Base-by-base conservation (phyloP, 1,139 yeast species). In the Saccharomycopsis crataegensis region DNA sequence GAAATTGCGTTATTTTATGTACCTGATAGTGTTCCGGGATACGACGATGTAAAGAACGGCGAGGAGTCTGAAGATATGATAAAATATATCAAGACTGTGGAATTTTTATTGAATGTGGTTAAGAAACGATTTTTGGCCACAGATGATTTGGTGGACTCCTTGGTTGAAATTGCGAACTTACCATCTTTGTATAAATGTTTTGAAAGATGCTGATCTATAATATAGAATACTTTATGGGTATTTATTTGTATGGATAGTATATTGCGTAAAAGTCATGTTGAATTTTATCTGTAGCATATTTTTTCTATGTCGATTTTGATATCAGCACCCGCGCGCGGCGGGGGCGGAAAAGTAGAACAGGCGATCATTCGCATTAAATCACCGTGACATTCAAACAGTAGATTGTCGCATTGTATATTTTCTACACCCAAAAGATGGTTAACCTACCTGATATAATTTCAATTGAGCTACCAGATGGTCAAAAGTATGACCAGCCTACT, bases 131-230 rank as follows among this genome's bases (percentile, higher is more conserved):
- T 90, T 40, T 65, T 89, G 17, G 96, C 94, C 0, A 79, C 96
- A 0, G 71, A 70, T 22, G 64, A 63, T 5, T 62, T 90, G 37
- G 60, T 68, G 2, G 65, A 73, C 22, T 83, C 80, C 57, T 80
- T 90, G 6, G 77, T 87, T 1, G 96, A 93, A 65, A 80, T 94
- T 45, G 98, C 99, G 0, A 91, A 86, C 64, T 70, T 94, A 44
- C 98, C 98, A 0, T 96, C 96, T 0, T 70, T 94, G 53, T 94
- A 94, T 68, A 80, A 76, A 62, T 96, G 94, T 5, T 93, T 93
- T 72, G 99, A 93, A 69, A 75, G 99, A 64, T 93, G 99, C 65
- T 90, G 60, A 64, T 16, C 17, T 42, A 6, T 37, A 37, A n/a
- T 37, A n/a, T 37, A 37, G n/a, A 37, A 37, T 14, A 3, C 3